A percentile compares a stretch with the other conserved stretches of the same genome.
phyloP scores from a whole-genome alignment of 2,329 filamentous ascomycete genomes.

The Hypoxylon sp. region DNA sequence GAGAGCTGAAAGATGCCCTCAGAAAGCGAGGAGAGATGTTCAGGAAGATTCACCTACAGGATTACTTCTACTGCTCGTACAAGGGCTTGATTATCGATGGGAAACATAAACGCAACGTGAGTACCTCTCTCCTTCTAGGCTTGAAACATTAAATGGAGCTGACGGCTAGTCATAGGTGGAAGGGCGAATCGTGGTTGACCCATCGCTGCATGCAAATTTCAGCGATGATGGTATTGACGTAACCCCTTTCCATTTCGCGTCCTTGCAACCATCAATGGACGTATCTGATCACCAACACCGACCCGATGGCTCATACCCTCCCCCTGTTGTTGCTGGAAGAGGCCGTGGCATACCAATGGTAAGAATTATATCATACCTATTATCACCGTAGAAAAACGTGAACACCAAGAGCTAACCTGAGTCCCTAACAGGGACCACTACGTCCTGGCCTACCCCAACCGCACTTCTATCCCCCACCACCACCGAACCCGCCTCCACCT shows the following conservation, averaged over 20 bases:
- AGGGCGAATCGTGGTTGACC: constrained; percentile 25
- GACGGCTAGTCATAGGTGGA: constrained; percentile 11
- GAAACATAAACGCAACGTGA: constrained; percentile 18
- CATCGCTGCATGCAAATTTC: constrained; percentile 11
- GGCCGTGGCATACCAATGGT: background rate
- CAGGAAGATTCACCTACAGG: constrained; percentile 48
- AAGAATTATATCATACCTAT: too few species aligned
- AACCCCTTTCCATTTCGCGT: constrained; percentile 10
- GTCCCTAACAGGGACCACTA: too few species aligned
- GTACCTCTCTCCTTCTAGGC: background rate
- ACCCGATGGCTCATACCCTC: background rate
- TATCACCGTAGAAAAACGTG: too few species aligned
- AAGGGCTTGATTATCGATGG: constrained; percentile 19
- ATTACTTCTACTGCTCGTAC: constrained; percentile 23
- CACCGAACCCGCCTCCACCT: too few species aligned
- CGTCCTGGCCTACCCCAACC: too few species aligned
- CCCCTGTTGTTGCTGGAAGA: background rate
- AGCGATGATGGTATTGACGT: constrained; percentile 4
- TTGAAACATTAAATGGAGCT: background rate
- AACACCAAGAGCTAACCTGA: too few species aligned
- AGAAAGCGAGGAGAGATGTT: constrained; percentile 55
- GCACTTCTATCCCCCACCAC: too few species aligned
- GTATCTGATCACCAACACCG: constrained; percentile 18
- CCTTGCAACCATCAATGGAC: constrained; percentile 20
- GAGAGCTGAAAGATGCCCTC: constrained; percentile 48